Percentiles rank a stretch among this genome's conserved stretches.
These are phyloP conservation scores for Phaseolus coccineus DNA, from an alignment of 331 rosid genomes.

Conservation along the genomic window DNA sequence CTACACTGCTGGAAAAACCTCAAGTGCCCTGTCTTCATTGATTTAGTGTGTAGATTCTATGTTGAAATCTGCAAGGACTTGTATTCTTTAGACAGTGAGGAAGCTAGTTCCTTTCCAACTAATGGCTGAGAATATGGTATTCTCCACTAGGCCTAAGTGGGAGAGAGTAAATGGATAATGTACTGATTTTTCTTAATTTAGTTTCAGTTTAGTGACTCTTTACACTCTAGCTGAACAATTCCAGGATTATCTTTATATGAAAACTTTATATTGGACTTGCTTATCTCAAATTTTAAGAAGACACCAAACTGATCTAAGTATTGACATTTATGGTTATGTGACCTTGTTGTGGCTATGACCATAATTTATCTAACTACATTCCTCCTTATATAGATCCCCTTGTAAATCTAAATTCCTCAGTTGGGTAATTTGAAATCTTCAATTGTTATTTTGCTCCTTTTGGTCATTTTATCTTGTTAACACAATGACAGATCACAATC, in stretches of 20 bases:
- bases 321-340: not conserved
- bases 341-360: not conserved
- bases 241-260: not conserved
- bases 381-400: no score
- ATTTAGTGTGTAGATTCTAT: slow-evolving; percentile 68
- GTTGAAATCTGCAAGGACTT: slow-evolving; percentile 74
- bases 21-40: slow-evolving; percentile 63
- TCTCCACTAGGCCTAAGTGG: not conserved
- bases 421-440: no score
- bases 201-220: slow-evolving; percentile 1
- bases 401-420: no score
- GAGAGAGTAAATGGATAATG: not conserved
- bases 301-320: not conserved
- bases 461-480: no score
- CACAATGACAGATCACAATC: no score
- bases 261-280: not conserved
- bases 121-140: slow-evolving; percentile 9
- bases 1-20: slow-evolving; percentile 77
- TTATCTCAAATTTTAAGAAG: not conserved
- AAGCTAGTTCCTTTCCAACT: not conserved
- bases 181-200: not conserved
- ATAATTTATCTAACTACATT: no score
- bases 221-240: not conserved
- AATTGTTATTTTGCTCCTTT: no score
- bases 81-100: slow-evolving; percentile 48